phyloP scores from a whole-genome alignment of 2,329 filamentous ascomycete species.

The Rhexocercosporidium sp. region DNA sequence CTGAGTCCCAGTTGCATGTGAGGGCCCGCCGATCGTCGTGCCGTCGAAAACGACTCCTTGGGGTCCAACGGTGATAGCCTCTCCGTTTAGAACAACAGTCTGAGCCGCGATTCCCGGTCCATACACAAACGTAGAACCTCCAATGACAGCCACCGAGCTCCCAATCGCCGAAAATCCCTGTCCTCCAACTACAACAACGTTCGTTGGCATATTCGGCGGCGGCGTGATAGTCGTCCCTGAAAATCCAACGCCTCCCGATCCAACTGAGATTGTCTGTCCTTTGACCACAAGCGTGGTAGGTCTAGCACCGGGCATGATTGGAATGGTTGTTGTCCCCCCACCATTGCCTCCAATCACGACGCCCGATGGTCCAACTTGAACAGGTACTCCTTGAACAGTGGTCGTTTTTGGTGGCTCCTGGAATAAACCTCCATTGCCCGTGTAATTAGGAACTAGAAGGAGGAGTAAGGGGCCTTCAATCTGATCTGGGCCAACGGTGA shows the following conservation, averaged over 20 bases:
- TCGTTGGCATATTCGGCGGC: slow-evolving; percentile 27
- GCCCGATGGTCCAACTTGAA: slow-evolving; percentile 23
- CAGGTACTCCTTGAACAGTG: slow-evolving; percentile 29
- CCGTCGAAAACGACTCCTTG: slow-evolving; percentile 29
- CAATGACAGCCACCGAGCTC: slow-evolving; percentile 29
- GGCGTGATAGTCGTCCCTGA: slow-evolving; percentile 32
- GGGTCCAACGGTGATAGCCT: slow-evolving; percentile 35
- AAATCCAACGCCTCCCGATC: slow-evolving; percentile 33
- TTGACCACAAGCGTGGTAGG: slow-evolving; percentile 29
- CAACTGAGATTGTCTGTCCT: slow-evolving; percentile 35
- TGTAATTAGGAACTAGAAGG: slow-evolving; percentile 30
- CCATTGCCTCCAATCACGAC: slow-evolving; percentile 28
- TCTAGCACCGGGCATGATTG: slow-evolving; percentile 32
- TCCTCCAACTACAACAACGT: slow-evolving; percentile 33
- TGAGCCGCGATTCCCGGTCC: slow-evolving; percentile 26
- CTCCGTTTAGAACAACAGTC: slow-evolving; percentile 34
- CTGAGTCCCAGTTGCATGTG: slow-evolving; percentile 30
- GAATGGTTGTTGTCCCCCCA: slow-evolving; percentile 25
- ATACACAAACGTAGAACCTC: slow-evolving; percentile 30
- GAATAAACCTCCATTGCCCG: slow-evolving; percentile 18
- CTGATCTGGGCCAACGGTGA: slow-evolving; percentile 37
- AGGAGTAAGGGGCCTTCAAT: slow-evolving; percentile 33
- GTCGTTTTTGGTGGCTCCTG: slow-evolving; percentile 23
- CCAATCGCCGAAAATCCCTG: slow-evolving; percentile 34
- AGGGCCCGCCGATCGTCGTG: slow-evolving; percentile 31